Percentiles rank a stretch among this genome's conserved stretches.
Conservation (phyloP, 352 stramenopile species). For the Pythium sp. region DNA sequence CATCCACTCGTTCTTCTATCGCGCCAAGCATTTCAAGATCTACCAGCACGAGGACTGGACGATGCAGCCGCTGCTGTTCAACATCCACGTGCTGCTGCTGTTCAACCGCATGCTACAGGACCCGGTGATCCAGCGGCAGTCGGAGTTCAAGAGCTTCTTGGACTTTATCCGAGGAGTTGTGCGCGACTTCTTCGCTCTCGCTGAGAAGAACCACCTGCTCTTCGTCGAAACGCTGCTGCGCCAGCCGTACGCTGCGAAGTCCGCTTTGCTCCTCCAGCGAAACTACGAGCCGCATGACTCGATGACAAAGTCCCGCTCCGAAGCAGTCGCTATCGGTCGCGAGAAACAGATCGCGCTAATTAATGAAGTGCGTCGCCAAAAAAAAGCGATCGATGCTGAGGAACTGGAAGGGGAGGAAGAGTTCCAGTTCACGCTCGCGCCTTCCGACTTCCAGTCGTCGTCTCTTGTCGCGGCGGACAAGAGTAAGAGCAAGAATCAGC, state of each 20-base stretch:
- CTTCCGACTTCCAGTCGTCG: constrained; percentile 59
- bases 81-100: constrained; percentile 73
- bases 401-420: constrained; percentile 80
- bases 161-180: constrained; percentile 81
- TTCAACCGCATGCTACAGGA: constrained; percentile 89
- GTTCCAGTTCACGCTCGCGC: constrained; percentile 67
- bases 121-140: constrained; percentile 46
- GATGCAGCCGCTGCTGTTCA: constrained; percentile 86
- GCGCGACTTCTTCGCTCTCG: constrained; percentile 75
- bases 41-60: constrained; percentile 70
- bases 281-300: constrained; percentile 72
- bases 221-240: constrained; percentile 76
- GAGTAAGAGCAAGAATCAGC: background rate
- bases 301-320: constrained; percentile 55
- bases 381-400: constrained; percentile 68
- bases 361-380: constrained; percentile 62
- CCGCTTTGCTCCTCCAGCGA: constrained; percentile 69
- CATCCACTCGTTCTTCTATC: constrained; percentile 87
- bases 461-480: constrained; percentile 29
- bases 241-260: constrained; percentile 64
- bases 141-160: constrained; percentile 65
- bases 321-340: constrained; percentile 59
- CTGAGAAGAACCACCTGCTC: constrained; percentile 76
- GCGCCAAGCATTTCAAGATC: constrained; percentile 79
- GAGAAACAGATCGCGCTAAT: constrained; percentile 55